Conservation (phyloP, 2,329 filamentous ascomycete species). For the Ophiocordyceps camponoti-leonardi region DNA sequence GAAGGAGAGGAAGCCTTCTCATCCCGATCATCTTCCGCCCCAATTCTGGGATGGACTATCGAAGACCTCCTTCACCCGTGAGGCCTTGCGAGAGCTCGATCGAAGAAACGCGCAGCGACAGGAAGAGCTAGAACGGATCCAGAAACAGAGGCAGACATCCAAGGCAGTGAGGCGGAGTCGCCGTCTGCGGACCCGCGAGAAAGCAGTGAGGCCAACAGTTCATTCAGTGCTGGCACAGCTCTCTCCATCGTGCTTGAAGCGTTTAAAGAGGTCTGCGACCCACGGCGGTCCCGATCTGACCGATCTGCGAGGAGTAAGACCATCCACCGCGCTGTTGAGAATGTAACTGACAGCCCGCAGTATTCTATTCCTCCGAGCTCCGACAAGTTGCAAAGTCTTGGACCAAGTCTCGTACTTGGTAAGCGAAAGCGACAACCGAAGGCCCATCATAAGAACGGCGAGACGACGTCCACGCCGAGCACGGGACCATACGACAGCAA, state of each 20-base stretch:
- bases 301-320: constrained; percentile 1
- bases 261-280: not conserved
- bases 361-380: no score
- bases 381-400: not conserved
- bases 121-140: no score
- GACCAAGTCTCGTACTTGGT: no score
- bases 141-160: not conserved
- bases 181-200: not conserved
- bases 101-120: not conserved
- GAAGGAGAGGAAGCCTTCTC: not conserved
- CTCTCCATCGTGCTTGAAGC: not conserved
- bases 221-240: not conserved
- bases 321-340: not conserved
- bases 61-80: not conserved
- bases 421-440: not conserved
- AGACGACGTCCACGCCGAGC: constrained; percentile 3
- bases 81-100: not conserved
- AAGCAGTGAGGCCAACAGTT: not conserved
- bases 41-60: not conserved
- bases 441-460: not conserved
- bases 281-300: constrained; percentile 1
- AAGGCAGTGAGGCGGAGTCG: not conserved
- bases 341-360: not conserved
- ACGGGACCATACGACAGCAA: constrained; percentile 6
- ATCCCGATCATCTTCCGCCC: not conserved